phyloP scores from a whole-genome alignment of 2,329 filamentous ascomycete genomes.

The Penicillium sclerotigenum region DNA sequence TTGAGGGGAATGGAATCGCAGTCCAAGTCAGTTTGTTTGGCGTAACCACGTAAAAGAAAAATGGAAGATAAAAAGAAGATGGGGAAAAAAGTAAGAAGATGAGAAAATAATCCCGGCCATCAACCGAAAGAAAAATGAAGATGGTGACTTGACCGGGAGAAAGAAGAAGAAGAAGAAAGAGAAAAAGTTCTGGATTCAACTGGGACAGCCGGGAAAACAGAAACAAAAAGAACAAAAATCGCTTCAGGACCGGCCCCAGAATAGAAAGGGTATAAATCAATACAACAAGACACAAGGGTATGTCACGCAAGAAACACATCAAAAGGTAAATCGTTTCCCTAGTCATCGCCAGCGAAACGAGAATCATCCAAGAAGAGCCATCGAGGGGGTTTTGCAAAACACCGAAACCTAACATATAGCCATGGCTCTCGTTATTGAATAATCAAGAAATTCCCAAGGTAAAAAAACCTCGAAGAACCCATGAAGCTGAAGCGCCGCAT shows the following conservation, averaged over 20 bases:
- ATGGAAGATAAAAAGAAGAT: neutral
- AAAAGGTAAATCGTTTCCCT: conserved; percentile 16
- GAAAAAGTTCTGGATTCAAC: conserved; percentile 26
- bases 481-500: conserved; percentile 21
- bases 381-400: neutral
- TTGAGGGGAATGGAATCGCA: conserved; percentile 26
- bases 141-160: conserved; percentile 21
- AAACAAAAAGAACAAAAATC: conserved; percentile 22
- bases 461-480: conserved; percentile 11
- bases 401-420: neutral
- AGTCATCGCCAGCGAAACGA: conserved; percentile 24
- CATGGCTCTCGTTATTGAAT: neutral
- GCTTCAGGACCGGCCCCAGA: conserved; percentile 39
- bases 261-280: conserved; percentile 31
- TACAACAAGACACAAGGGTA: conserved; percentile 27
- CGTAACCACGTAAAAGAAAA: conserved; percentile 39
- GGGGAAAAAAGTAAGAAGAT: conserved; percentile 11
- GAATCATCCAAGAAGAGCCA: conserved; percentile 7
- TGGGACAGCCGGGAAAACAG: conserved; percentile 18
- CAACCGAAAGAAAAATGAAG: conserved; percentile 16
- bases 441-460: conserved; percentile 14
- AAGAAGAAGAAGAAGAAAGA: conserved; percentile 31
- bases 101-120: conserved; percentile 21
- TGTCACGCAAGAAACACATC: conserved; percentile 24
- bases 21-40: conserved; percentile 39